phyloP scores from a whole-genome alignment of 1,284 basidiomycete species.

The Ustilago hordei region DNA sequence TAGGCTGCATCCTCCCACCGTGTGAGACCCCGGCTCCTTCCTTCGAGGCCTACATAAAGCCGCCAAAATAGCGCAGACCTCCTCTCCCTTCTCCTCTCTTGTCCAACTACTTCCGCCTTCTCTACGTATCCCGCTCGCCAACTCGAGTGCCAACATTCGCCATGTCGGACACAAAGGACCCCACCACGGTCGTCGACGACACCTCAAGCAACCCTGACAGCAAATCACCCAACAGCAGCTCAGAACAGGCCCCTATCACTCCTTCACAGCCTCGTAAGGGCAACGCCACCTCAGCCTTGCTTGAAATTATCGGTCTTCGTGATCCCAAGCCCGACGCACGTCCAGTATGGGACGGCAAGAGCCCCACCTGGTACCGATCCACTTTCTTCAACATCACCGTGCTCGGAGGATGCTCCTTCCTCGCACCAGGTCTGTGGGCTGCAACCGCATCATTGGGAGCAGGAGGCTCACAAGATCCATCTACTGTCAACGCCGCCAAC shows the following conservation, averaged over 20 bases:
- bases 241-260: conserved; percentile 2
- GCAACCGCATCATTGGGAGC: conserved; percentile 65
- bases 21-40: not conserved
- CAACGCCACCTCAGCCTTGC: conserved; percentile 21
- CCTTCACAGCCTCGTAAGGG: not conserved
- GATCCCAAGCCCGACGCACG: conserved; percentile 43
- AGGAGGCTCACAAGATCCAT: conserved; percentile 62
- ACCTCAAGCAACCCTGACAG: conserved; percentile 20
- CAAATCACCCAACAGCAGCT: conserved; percentile 22
- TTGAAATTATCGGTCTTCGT: conserved; percentile 40
- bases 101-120: not conserved
- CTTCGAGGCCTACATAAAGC: not conserved
- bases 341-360: conserved; percentile 33
- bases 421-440: conserved; percentile 68
- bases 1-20: not conserved
- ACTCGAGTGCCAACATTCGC: not conserved
- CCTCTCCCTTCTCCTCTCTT: not conserved
- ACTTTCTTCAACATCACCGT: conserved; percentile 65
- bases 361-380: conserved; percentile 49
- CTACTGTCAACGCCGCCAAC: conserved; percentile 70
- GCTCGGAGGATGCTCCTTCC: conserved; percentile 69
- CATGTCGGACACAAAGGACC: conserved; percentile 17
- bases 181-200: conserved; percentile 14
- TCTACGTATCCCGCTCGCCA: not conserved
- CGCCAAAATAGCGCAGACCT: not conserved